Base-by-base conservation (phyloP, 1,284 basidiomycete species). In the Rugiboletus extremiorientalis region DNA sequence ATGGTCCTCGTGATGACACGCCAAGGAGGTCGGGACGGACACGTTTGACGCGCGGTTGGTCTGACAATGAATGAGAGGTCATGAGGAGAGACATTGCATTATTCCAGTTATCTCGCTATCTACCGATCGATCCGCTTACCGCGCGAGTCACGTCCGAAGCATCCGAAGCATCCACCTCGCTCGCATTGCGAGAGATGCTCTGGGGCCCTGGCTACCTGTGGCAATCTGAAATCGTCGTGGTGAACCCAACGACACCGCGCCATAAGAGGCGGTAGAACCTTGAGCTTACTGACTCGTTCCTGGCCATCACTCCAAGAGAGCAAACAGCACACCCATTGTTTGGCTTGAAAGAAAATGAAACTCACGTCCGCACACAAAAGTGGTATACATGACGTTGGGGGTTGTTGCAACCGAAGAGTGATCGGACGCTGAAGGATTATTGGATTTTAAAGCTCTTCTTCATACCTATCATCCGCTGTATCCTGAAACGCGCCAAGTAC, bases 161-260 rank as follows among this genome's bases (percentile, higher is more conserved):
- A 40, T 34, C n/a, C n/a, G n/a, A n/a, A n/a, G n/a, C n/a, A n/a
- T n/a, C n/a, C 28, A 31, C 31, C 37, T 37, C 48, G 2, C 42
- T 28, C 25, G 46, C 43, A 34, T n/a, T n/a, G n/a, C n/a, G n/a
- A 43, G 38, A 37, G 22, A 25, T 27, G 42, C 11, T 44, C 38
- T 47, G 50, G 50, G 43, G 31, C 5, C 27, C 44, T 38, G 33
- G 34, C 30, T 36, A 37, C 40, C 42, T 18, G 52, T 18, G 41
- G 53, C 40, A 47, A 38, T 52, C 22, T 22, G 44, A 33, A 53
- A 54, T 53, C 40, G 54, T 38, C 16, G 20, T 40, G 41, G 34
- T 2, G 57, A 67, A 66, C n/a, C 66, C 66, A 64, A 59, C 28
- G 69, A 71, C 65, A 67, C 67, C 63, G 53, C n/a, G 45, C 56